These are phyloP conservation scores for Phaeoacremonium minimum DNA, from an alignment of 2,329 filamentous ascomycete species.

Conservation along the genomic window DNA sequence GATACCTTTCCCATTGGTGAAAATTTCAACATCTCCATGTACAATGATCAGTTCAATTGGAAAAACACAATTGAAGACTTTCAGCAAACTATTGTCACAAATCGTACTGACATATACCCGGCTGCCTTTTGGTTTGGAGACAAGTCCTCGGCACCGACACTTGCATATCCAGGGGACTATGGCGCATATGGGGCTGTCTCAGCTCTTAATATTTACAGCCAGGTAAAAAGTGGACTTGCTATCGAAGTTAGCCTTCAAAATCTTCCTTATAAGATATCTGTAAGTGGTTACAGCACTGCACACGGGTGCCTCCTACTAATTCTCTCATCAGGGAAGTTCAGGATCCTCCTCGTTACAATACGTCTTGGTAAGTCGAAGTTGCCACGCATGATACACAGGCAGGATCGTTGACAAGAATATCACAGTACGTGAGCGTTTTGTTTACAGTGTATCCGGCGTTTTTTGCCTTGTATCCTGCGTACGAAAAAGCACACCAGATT, in stretches of 20 bases:
- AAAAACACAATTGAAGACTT: neutral
- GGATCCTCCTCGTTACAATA: too few species aligned
- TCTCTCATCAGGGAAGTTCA: too few species aligned
- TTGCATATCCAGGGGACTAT: slow-evolving; percentile 4
- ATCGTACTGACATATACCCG: neutral
- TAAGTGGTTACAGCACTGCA: too few species aligned
- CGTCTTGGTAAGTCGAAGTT: too few species aligned
- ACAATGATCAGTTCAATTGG: neutral
- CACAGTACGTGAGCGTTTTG: slow-evolving; percentile 15
- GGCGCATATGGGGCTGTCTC: neutral
- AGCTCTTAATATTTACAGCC: slow-evolving; percentile 9
- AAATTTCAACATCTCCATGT: neutral
- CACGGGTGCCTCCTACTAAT: too few species aligned
- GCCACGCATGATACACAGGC: too few species aligned
- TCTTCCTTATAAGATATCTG: neutral
- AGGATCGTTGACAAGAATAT: too few species aligned
- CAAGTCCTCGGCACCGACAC: slow-evolving; percentile 2
- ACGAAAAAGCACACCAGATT: slow-evolving; percentile 58
- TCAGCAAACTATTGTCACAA: neutral
- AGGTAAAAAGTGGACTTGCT: slow-evolving; percentile 5
- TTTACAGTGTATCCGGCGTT: slow-evolving; percentile 61
- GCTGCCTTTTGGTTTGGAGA: slow-evolving; percentile 9
- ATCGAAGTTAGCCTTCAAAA: slow-evolving; percentile 2
- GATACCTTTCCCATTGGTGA: neutral
- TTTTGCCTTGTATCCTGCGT: slow-evolving; percentile 62